A percentile compares a stretch with the other conserved stretches of the same genome.
Evolutionary conservation across 1,284 basidiomycete species (phyloP).

Genomic region (Exsudoporus floridanus): DNA sequence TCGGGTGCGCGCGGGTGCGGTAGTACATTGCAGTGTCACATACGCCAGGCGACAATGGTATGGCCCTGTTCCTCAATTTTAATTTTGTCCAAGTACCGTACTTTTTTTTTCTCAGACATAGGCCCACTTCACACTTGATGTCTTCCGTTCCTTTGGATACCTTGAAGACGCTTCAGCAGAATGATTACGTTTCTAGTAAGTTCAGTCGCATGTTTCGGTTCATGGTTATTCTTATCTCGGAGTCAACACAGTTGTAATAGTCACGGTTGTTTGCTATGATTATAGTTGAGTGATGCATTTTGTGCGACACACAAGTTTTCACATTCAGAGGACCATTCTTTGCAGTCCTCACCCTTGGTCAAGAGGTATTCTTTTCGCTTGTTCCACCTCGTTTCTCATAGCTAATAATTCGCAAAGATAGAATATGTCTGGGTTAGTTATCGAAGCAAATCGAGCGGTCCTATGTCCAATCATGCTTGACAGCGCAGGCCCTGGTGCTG

Average conservation of each 20-base stretch:
- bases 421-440: conserved; percentile 5
- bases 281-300: conserved; percentile 3
- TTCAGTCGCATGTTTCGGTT: background rate
- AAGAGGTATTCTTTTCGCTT: background rate
- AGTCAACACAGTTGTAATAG: background rate
- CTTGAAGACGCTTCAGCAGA: background rate
- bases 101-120: no score
- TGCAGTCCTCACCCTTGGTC: background rate
- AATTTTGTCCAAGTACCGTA: no score
- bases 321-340: background rate
- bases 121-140: no score
- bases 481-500: background rate
- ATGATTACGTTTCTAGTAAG: conserved; percentile 1
- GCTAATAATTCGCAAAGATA: background rate
- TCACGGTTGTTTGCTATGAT: conserved; percentile 1
- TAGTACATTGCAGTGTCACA: no score
- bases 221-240: background rate
- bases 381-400: background rate
- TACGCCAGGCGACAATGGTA: no score
- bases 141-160: no score
- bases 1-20: no score
- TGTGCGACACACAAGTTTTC: background rate
- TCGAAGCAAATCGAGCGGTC: background rate
- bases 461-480: background rate
- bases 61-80: no score